Evolutionary conservation across 2,329 filamentous ascomycete genomes (phyloP).

Genomic region (Neobulgaria alba): DNA sequence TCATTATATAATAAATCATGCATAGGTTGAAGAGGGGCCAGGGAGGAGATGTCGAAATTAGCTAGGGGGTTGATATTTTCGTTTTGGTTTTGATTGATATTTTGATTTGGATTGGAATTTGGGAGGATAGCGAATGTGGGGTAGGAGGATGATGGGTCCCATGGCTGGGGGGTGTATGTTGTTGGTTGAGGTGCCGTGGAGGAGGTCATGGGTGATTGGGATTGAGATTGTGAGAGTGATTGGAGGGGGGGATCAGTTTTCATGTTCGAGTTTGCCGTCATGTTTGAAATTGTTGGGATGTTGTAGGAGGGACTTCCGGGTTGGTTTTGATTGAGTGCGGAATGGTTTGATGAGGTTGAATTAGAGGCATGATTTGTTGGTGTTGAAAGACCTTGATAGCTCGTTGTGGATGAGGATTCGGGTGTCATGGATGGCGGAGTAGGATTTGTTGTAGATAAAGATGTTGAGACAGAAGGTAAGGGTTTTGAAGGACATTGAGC

Average conservation of each 20-base stretch:
- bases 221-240: background rate
- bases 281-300: constrained; percentile 23
- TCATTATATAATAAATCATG: constrained; percentile 50
- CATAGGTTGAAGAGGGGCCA: constrained; percentile 49
- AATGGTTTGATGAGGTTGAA: constrained; percentile 11
- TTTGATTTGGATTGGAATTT: background rate
- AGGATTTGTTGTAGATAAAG: background rate
- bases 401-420: constrained; percentile 7
- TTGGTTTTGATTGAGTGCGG: constrained; percentile 3
- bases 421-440: constrained; percentile 2
- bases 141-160: constrained; percentile 11
- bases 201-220: too few relatives aligned
- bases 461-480: constrained; percentile 1
- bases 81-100: too few relatives aligned
- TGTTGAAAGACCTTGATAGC: constrained; percentile 1
- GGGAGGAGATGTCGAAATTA: constrained; percentile 41
- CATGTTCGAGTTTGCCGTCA: constrained; percentile 10
- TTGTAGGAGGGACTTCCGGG: constrained; percentile 14
- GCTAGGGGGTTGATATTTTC: constrained; percentile 29
- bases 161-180: too few relatives aligned
- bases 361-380: constrained; percentile 7
- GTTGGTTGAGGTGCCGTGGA: too few relatives aligned
- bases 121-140: constrained; percentile 3
- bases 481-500: background rate
- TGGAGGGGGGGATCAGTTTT: background rate